Evolutionary conservation across 805 yeast genomes (phyloP).

Genomic region (Suhomyces faveliae): DNA sequence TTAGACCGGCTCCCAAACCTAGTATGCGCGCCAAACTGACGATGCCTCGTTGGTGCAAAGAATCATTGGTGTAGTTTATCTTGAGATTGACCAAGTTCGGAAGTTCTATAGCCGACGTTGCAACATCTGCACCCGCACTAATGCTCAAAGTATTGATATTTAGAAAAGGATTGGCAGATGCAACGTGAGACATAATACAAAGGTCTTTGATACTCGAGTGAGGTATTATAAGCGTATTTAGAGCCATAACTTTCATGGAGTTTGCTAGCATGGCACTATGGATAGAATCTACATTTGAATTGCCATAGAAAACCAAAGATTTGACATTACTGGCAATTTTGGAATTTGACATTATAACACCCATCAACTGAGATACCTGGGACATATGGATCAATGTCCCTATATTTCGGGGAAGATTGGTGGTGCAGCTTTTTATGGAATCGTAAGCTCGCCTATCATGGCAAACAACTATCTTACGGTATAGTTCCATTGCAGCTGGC

Average conservation of each 20-base stretch:
- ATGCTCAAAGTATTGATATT: background rate
- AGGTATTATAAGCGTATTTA: background rate
- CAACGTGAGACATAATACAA: background rate
- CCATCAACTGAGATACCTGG: slow-evolving; percentile 12
- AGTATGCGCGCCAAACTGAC: slow-evolving; percentile 11
- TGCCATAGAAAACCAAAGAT: slow-evolving; percentile 9
- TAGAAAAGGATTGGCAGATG: background rate
- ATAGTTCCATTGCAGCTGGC: slow-evolving; percentile 25
- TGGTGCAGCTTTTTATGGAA: slow-evolving; percentile 9
- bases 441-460: slow-evolving; percentile 10
- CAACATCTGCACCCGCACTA: background rate
- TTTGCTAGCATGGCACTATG: background rate
- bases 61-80: slow-evolving; percentile 10
- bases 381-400: slow-evolving; percentile 20
- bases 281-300: slow-evolving; percentile 1
- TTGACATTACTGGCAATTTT: slow-evolving; percentile 14
- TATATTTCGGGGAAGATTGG: slow-evolving; percentile 11
- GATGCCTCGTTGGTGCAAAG: background rate
- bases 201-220: background rate
- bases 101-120: slow-evolving; percentile 5
- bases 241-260: background rate
- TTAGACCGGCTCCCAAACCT: background rate
- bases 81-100: slow-evolving; percentile 15
- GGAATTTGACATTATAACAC: slow-evolving; percentile 10
- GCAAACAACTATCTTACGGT: slow-evolving; percentile 20